Conservation (phyloP, 805 yeast species). For the Dipodascus geniculatus region DNA sequence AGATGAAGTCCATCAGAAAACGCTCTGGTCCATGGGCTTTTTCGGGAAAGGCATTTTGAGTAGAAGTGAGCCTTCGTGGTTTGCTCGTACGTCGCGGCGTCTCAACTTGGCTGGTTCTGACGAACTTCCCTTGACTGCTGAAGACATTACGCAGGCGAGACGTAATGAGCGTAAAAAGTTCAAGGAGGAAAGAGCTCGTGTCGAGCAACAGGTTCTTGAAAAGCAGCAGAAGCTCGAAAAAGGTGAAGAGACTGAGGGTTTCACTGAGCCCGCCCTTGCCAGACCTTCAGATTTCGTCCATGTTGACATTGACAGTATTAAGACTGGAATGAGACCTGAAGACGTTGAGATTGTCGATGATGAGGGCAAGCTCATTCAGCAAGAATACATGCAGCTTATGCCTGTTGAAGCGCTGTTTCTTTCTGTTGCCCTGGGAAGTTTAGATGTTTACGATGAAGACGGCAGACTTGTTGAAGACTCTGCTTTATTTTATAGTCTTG, state of each 20-base stretch:
- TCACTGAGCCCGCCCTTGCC: conserved; percentile 9
- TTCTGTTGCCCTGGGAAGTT: conserved; percentile 40
- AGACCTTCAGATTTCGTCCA: conserved; percentile 18
- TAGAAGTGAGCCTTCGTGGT: conserved; percentile 91
- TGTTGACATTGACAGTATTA: conserved; percentile 14
- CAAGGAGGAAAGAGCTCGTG: conserved; percentile 52
- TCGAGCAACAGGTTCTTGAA: conserved; percentile 40
- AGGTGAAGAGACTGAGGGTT: conserved; percentile 14
- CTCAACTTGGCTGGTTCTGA: conserved; percentile 33
- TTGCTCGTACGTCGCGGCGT: conserved; percentile 46
- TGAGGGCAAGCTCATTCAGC: conserved; percentile 20
- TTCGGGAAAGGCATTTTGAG: conserved; percentile 89
- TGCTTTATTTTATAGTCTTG: conserved; percentile 16
- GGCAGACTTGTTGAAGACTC: conserved; percentile 16
- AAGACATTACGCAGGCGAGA: conserved; percentile 66
- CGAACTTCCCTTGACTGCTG: conserved; percentile 34
- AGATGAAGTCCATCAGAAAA: conserved; percentile 34
- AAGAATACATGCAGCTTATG: conserved; percentile 50
- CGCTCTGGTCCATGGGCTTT: conserved; percentile 76
- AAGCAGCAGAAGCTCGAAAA: conserved; percentile 29
- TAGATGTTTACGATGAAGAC: conserved; percentile 26
- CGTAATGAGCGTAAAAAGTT: conserved; percentile 61
- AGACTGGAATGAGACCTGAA: conserved; percentile 23
- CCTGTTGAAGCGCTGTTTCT: conserved; percentile 69
- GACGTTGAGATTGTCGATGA: conserved; percentile 25